These are phyloP conservation scores for Verticillium zaregamsianum DNA, from an alignment of 2,329 filamentous ascomycete species.

Conservation along the genomic window DNA sequence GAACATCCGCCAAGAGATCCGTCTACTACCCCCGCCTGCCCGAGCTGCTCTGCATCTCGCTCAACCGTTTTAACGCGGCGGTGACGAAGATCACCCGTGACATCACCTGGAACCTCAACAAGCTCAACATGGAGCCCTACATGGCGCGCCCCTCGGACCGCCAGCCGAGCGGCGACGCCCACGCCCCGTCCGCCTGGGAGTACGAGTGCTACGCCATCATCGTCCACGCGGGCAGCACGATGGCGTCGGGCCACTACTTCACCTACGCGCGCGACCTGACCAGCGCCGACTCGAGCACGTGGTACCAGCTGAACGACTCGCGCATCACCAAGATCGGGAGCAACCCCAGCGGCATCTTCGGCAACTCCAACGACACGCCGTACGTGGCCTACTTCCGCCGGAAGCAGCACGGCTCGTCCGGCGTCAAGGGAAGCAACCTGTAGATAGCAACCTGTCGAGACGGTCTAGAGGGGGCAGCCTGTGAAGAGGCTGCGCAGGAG, in stretches of 20 bases:
- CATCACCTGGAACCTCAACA: slow-evolving; percentile 72
- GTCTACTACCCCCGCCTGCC: slow-evolving; percentile 75
- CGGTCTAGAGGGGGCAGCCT: no score
- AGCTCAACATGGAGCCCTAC: slow-evolving; percentile 51
- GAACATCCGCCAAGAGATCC: slow-evolving; percentile 64
- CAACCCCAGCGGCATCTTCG: slow-evolving; percentile 22
- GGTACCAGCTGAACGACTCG: slow-evolving; percentile 47
- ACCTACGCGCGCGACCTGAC: slow-evolving; percentile 60
- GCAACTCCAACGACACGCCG: slow-evolving; percentile 33
- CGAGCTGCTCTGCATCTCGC: slow-evolving; percentile 71
- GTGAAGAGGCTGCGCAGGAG: no score
- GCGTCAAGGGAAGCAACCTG: background rate
- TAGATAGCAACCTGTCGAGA: no score
- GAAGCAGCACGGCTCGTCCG: slow-evolving; percentile 19
- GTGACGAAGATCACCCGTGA: slow-evolving; percentile 64
- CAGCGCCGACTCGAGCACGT: slow-evolving; percentile 35
- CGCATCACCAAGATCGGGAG: slow-evolving; percentile 28
- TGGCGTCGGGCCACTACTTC: slow-evolving; percentile 77
- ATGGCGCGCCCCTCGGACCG: slow-evolving; percentile 32
- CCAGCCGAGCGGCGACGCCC: slow-evolving; percentile 17
- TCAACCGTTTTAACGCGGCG: slow-evolving; percentile 51
- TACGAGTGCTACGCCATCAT: slow-evolving; percentile 89
- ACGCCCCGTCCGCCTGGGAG: slow-evolving; percentile 41
- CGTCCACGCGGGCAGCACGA: slow-evolving; percentile 64
- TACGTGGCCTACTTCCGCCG: slow-evolving; percentile 43